Base-by-base conservation (phyloP, 164 flowering plant species). In the Stephania yunnanensis region DNA sequence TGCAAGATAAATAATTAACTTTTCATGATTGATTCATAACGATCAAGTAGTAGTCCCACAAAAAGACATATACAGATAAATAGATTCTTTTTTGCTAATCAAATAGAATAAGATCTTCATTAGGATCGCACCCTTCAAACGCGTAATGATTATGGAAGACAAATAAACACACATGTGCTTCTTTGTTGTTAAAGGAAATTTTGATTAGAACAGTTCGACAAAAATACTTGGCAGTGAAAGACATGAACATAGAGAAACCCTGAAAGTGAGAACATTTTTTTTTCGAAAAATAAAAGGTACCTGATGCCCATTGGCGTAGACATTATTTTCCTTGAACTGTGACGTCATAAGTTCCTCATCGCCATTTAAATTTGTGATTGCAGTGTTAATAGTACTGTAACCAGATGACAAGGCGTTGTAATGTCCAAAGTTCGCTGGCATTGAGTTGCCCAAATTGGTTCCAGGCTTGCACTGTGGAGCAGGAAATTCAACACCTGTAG, bases 291-390 rank as follows among this genome's bases (percentile, higher is more conserved):
- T 30, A 36, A 76, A 72, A 73, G 85, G 58, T 80, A 93, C 98
- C 98, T 94, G 98, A 76, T 89, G 98, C 19, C 91, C 97, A 22
- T 84, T 79, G 22, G 83, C 81, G 78, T 88, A 91, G 77, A 82
- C 83, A 82, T 83, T 87, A 77, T 68, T 92, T 75, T 93, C 98
- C 84, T 93, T 93, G 83, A 82, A 90, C 74, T 89, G 94, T 50
- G 95, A 82, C 22, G 79, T 84, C 46, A 75, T 80, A 70, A 88
- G 83, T 71, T 92, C 93, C 79, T 94, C 96, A 84, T 84, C 89
- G 58, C 86, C 74, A 46, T 86, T 80, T 52, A 89, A 82, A 75
- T 89, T 92, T 70, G 89, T 91, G 42, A 86, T 67, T 63, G 88
- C 73, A 65, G 86, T 84, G 36, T 91, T 82, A 79, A 82, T 83